Conservation (phyloP, 176 grass and related monocot species). For the Avena atlantica region DNA sequence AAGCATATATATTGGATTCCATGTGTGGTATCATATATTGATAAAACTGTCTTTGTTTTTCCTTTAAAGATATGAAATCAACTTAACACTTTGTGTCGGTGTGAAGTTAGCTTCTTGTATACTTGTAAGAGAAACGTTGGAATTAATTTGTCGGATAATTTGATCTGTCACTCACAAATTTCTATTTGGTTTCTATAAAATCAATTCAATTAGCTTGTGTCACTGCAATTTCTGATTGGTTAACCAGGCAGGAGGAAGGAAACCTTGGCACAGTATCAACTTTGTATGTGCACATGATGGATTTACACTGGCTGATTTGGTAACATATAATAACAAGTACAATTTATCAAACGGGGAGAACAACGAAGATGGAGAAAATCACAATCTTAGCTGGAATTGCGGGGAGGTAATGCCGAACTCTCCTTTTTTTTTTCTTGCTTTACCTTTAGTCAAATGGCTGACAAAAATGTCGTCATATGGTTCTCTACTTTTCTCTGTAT, state of each 20-base stretch:
- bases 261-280: constrained; percentile 94
- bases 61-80: not conserved
- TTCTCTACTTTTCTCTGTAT: not conserved
- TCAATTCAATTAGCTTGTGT: constrained; percentile 8
- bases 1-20: not conserved
- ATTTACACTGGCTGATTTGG: constrained; percentile 95
- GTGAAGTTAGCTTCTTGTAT: not conserved
- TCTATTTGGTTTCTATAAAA: constrained; percentile 11
- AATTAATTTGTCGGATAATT: not conserved
- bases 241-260: constrained; percentile 85
- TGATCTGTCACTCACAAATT: not conserved
- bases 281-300: constrained; percentile 99
- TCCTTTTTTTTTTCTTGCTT: constrained; percentile 42
- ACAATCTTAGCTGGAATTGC: constrained; percentile 98
- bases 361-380: constrained; percentile 95
- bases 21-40: not conserved
- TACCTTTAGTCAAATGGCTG: constrained; percentile 23
- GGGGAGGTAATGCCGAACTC: constrained; percentile 66
- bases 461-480: constrained; percentile 41
- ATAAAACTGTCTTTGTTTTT: not conserved
- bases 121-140: not conserved
- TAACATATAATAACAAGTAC: constrained; percentile 92
- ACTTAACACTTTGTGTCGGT: not conserved
- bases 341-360: constrained; percentile 88
- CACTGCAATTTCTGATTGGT: constrained; percentile 23